phyloP scores from a whole-genome alignment of 768 basidiomycete genomes.

The Leccinum truebloodii region DNA sequence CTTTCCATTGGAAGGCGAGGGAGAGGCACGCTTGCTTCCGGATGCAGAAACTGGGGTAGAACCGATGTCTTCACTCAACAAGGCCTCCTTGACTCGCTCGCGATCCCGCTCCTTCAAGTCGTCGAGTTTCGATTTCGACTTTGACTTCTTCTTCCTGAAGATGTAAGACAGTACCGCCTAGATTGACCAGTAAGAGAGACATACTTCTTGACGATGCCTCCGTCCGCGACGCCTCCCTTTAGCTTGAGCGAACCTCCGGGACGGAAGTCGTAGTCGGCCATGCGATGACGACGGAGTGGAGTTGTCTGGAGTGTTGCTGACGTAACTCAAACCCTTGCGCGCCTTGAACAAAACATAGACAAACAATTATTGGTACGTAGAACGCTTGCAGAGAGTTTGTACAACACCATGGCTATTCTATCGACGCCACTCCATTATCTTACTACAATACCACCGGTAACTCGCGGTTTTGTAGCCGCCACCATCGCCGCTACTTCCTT shows the following conservation, averaged over 20 bases:
- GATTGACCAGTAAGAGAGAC: constrained; percentile 22
- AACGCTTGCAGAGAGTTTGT: background rate
- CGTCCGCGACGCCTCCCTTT: constrained; percentile 79
- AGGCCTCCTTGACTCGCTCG: constrained; percentile 47
- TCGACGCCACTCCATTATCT: constrained; percentile 70
- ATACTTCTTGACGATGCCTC: constrained; percentile 83
- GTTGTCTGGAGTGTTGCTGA: constrained; percentile 25
- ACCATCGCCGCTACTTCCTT: constrained; percentile 59
- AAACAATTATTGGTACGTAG: constrained; percentile 19
- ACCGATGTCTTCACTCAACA: constrained; percentile 49
- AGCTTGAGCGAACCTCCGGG: constrained; percentile 89
- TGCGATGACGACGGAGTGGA: constrained; percentile 33
- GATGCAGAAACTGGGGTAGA: constrained; percentile 44
- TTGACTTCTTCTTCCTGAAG: constrained; percentile 79
- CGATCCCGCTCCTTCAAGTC: constrained; percentile 45
- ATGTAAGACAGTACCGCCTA: constrained; percentile 10
- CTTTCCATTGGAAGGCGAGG: constrained; percentile 48
- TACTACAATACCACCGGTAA: constrained; percentile 75
- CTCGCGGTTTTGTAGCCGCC: constrained; percentile 66
- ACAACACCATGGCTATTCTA: constrained; percentile 64
- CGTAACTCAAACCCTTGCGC: constrained; percentile 26
- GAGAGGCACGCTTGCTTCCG: constrained; percentile 61
- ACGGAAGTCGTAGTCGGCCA: constrained; percentile 85
- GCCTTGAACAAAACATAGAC: constrained; percentile 22
- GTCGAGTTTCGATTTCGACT: constrained; percentile 62